These are phyloP conservation scores for Cercospora nicotianae DNA, from an alignment of 2,329 filamentous ascomycete species.

Conservation along the genomic window DNA sequence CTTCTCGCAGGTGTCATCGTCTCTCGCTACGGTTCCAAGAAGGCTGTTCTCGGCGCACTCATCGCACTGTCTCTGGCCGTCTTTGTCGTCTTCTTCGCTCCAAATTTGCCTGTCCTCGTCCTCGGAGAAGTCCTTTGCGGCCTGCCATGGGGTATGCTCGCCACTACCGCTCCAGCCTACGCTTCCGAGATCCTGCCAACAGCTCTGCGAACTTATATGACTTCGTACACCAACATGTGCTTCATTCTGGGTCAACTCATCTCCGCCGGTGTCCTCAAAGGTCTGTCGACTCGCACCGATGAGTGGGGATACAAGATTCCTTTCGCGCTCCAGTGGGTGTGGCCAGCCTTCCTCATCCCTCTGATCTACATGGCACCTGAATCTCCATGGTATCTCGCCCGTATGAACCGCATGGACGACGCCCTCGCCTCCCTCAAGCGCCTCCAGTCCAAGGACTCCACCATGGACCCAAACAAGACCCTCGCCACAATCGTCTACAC, in stretches of 20 bases:
- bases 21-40: slow-evolving; percentile 56
- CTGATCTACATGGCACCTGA: slow-evolving; percentile 32
- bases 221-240: slow-evolving; percentile 61
- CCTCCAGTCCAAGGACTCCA: slow-evolving; percentile 20
- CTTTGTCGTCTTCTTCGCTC: slow-evolving; percentile 45
- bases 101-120: slow-evolving; percentile 32
- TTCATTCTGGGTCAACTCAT: slow-evolving; percentile 63
- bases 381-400: slow-evolving; percentile 25
- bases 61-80: slow-evolving; percentile 57
- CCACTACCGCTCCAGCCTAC: slow-evolving; percentile 50
- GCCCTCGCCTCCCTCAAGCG: background rate
- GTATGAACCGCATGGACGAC: background rate
- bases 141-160: slow-evolving; percentile 23
- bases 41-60: slow-evolving; percentile 44
- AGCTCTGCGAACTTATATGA: slow-evolving; percentile 59
- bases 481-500: slow-evolving; percentile 31
- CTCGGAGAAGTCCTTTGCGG: slow-evolving; percentile 46
- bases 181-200: slow-evolving; percentile 65
- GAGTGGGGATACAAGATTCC: slow-evolving; percentile 45
- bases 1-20: slow-evolving; percentile 57
- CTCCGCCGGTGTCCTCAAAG: slow-evolving; percentile 41
- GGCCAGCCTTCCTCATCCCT: slow-evolving; percentile 37
- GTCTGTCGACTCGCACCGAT: slow-evolving; percentile 24
- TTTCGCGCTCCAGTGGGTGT: slow-evolving; percentile 49
- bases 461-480: slow-evolving; percentile 25